Evolutionary conservation across 2,329 filamentous ascomycete species (phyloP).

Genomic region (Nemania abortiva): DNA sequence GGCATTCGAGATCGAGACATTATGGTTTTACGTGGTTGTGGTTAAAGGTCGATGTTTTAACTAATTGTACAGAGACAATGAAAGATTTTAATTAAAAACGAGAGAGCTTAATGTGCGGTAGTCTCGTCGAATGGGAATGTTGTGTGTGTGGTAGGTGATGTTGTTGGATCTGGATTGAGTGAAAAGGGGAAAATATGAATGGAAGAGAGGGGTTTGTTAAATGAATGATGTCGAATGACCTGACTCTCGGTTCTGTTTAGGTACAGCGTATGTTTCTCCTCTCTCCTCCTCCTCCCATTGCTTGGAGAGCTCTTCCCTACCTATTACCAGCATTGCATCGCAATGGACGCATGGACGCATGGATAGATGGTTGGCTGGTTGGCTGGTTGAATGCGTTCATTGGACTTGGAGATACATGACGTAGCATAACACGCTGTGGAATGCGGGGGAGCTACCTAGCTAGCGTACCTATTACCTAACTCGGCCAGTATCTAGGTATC

Average conservation of each 20-base stretch:
- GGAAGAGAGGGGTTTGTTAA: conserved; percentile 28
- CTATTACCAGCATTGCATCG: not conserved
- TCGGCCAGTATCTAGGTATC: no score
- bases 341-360: not conserved
- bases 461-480: not conserved
- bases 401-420: conserved; percentile 24
- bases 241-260: conserved; percentile 26
- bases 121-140: not conserved
- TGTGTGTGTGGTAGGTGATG: conserved; percentile 5
- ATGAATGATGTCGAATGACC: conserved; percentile 26
- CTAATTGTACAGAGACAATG: not conserved
- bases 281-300: conserved; percentile 3
- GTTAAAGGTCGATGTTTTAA: conserved; percentile 6
- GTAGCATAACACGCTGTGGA: conserved; percentile 16
- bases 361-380: not conserved
- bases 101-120: not conserved
- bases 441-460: conserved; percentile 29
- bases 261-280: conserved; percentile 10
- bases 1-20: conserved; percentile 37
- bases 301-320: conserved; percentile 2
- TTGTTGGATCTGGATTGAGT: conserved; percentile 31
- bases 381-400: not conserved
- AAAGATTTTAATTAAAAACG: not conserved
- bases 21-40: conserved; percentile 3
- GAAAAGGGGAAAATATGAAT: not conserved